Base-by-base conservation (phyloP, 1,284 basidiomycete species). In the Peniophora sp. region DNA sequence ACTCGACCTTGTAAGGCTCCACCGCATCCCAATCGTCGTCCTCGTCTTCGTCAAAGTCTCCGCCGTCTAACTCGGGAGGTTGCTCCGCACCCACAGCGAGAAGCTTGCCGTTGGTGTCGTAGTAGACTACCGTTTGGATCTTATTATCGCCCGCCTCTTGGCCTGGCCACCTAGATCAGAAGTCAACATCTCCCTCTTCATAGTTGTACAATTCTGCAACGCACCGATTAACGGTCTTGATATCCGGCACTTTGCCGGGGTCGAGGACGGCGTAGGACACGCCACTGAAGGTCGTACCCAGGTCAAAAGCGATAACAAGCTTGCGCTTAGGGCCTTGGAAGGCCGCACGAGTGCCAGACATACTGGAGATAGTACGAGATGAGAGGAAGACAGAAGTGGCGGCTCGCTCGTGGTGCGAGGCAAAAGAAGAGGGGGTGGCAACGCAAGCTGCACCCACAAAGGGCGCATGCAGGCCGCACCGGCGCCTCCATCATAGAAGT, bases 81-180 rank as follows among this genome's bases (percentile, higher is more conserved):
- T 65, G 75, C 56, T 81, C 78, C 8, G 79, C 77, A 14, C 81
- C 80, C 36, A 71, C 68, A 3, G 77, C 76, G 45, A 68, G 63
- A 16, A 75, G 67, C 0, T 56, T 59, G 0, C 79, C 78, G 6
- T 64, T 54, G 14, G 57, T 56, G 54, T 75, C 72, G 57, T 83
- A 83, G 55, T 72, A 80, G 14, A 82, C 61, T 19, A 80, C 65
- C 0, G 78, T 74, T 3, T 79, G 79, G 22, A 82, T 78, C 60
- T 83, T 83, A 5, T 69, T 73, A 49, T 78, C 66, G 2, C 72
- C 66, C 3, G 66, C 65, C 45, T 70, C 67, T 52, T 75, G 71
- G 0, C 67, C 70, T 10, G 72, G 71, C 51, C 67, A 73, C 41
- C 75, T 75, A 53, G 52, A 25, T 59, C 50, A 9, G 17, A 32